Percentiles rank a stretch among this genome's conserved stretches.
Evolutionary conservation across 768 basidiomycete genomes (phyloP).

Genomic region (Scleroderma bovista): DNA sequence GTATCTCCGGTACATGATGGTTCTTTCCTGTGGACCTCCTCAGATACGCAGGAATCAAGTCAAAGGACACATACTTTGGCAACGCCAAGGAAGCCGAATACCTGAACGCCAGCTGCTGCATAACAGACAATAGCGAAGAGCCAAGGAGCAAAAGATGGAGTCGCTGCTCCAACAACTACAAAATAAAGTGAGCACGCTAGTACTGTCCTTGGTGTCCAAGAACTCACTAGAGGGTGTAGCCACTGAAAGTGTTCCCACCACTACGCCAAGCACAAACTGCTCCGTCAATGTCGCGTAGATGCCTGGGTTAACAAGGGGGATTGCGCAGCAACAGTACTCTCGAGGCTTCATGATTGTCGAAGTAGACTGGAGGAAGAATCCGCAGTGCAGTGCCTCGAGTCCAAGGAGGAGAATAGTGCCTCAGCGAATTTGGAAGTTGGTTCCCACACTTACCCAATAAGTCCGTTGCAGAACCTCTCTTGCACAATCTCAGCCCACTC

Average conservation of each 20-base stretch:
- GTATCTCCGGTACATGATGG: slow-evolving; percentile 62
- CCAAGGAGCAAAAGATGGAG: slow-evolving; percentile 69
- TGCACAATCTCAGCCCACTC: slow-evolving; percentile 10
- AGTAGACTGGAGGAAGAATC: slow-evolving; percentile 1
- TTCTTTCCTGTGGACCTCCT: slow-evolving; percentile 52
- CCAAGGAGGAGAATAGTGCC: too few relatives aligned
- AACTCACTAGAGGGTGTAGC: slow-evolving; percentile 75
- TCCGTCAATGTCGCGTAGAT: slow-evolving; percentile 77
- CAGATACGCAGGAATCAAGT: background rate
- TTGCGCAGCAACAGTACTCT: slow-evolving; percentile 91
- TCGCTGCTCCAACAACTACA: slow-evolving; percentile 80
- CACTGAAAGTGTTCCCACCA: slow-evolving; percentile 68
- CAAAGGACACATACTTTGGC: slow-evolving; percentile 44
- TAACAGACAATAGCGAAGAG: slow-evolving; percentile 76
- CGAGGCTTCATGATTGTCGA: slow-evolving; percentile 55
- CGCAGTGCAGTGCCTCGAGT: slow-evolving; percentile 1
- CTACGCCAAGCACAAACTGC: slow-evolving; percentile 62
- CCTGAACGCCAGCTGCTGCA: slow-evolving; percentile 67
- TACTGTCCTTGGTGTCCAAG: too few relatives aligned
- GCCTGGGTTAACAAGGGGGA: slow-evolving; percentile 86
- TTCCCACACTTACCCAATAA: slow-evolving; percentile 15
- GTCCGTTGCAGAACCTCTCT: slow-evolving; percentile 9
- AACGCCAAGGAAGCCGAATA: slow-evolving; percentile 84
- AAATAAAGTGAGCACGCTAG: slow-evolving; percentile 1
- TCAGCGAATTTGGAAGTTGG: slow-evolving; percentile 4